Evolutionary conservation across 331 rosid species (phyloP).

Genomic region (Arachis monticola): DNA sequence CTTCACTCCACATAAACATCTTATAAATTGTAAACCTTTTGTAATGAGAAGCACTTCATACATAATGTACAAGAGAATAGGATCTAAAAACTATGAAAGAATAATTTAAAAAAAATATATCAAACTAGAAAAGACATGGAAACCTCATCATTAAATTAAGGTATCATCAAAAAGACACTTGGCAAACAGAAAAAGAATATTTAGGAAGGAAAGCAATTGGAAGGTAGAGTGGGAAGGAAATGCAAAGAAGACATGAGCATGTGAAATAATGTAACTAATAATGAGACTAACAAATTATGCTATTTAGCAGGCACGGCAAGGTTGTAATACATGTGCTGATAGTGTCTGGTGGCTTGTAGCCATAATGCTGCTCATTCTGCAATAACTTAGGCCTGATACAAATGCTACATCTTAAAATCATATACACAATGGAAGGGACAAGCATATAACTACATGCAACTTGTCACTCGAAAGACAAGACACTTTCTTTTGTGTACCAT

Average conservation of each 20-base stretch:
- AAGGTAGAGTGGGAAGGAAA: conserved; percentile 3
- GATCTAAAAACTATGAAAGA: not conserved
- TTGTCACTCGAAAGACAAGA: not conserved
- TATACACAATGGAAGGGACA: conserved; percentile 21
- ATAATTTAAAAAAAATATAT: not conserved
- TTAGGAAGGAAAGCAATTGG: not conserved
- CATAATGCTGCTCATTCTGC: conserved; percentile 4
- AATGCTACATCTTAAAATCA: not conserved
- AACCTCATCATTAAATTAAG: not conserved
- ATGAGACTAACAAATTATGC: conserved; percentile 5
- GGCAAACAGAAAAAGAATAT: not conserved
- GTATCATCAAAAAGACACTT: not conserved
- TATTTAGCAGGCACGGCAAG: not conserved
- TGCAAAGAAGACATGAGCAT: not conserved
- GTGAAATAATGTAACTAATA: conserved; percentile 17
- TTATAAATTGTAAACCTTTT: not conserved
- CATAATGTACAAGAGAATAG: not conserved
- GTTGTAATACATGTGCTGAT: not conserved
- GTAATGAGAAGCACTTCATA: not conserved
- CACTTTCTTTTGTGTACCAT: conserved; percentile 5
- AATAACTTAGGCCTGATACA: not conserved
- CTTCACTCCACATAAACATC: not conserved
- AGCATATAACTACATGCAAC: conserved; percentile 6
- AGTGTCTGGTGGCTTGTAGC: conserved; percentile 11
- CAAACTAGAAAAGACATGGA: not conserved